Base-by-base conservation (phyloP, 345 rosid genomes). In the Eucalyptus polybractea region DNA sequence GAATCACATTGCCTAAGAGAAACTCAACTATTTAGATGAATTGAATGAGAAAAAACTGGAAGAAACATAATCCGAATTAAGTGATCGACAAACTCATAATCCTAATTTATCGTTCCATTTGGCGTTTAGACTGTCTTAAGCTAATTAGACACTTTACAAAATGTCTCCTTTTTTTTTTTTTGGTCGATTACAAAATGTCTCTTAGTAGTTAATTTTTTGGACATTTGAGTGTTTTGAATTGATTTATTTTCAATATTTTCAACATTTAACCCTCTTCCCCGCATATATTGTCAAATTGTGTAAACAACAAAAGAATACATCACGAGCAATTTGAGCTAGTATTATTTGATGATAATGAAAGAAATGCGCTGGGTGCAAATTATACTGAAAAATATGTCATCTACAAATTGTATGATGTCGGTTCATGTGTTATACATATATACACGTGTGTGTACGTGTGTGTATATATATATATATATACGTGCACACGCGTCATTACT, bases 1-100 rank as follows among this genome's bases (percentile, higher is more conserved):
- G 37, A n/a, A 65, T 65, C 72, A 11, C 11, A 7, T 67, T 67
- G 19, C 4, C 1, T 67, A 31, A 67, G 4, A 4, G 22, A 31
- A 7, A 7, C 22, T 56, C 1, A 0, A 1, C 7, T 31, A 0
- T 67, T 31, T 7, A 7, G 3, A 67, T 29, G 22, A 7, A 67
- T 15, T 1, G 4, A 29, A 67, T 3, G 76, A 67, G 76, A 65
- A 65, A 29, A 65, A 7, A 13, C 0, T n/a, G 33, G 21, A 31
- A n/a, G 3, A 7, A 12, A n/a, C 10, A 7, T 14, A 65, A 15
- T 65, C 21, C 1, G 5, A 4, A 33, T 7, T 4, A 67, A 33
- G 37, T 16, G 80, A 31, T 8, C 4, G 1, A 50, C 53, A 15
- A 0, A 69, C 11, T 31, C 42, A 4, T 69, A 1, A 31, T 69